Evolutionary conservation across 1,284 basidiomycete species (phyloP).

Genomic region (Trametes pubescens): DNA sequence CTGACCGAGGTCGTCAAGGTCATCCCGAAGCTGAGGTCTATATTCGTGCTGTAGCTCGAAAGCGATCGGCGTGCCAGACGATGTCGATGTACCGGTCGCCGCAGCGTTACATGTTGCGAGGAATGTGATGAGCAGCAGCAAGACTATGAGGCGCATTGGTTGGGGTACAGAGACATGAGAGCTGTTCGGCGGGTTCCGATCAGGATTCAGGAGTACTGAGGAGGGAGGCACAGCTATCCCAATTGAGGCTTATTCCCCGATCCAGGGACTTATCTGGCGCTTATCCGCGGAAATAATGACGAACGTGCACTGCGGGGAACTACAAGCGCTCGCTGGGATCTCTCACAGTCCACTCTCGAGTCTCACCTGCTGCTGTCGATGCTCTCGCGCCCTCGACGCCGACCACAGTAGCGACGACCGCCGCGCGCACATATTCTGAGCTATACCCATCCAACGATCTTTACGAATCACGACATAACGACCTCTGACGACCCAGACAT

Average conservation of each 20-base stretch:
- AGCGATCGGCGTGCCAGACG: slow-evolving; percentile 18
- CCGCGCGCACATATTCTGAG: background rate
- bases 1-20: slow-evolving; percentile 17
- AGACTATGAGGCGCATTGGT: slow-evolving; percentile 27
- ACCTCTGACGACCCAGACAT: slow-evolving; percentile 41
- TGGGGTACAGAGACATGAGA: slow-evolving; percentile 25
- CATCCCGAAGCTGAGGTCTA: slow-evolving; percentile 6
- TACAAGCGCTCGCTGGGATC: background rate
- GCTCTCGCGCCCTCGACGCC: slow-evolving; percentile 22
- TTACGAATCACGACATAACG: slow-evolving; percentile 25
- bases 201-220: slow-evolving; percentile 3
- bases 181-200: background rate
- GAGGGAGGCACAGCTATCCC: slow-evolving; percentile 4
- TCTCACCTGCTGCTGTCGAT: slow-evolving; percentile 11
- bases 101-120: slow-evolving; percentile 5
- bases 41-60: slow-evolving; percentile 28
- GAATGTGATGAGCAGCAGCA: slow-evolving; percentile 6
- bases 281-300: slow-evolving; percentile 9
- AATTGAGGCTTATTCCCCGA: slow-evolving; percentile 4
- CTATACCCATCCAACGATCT: background rate
- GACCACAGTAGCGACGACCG: slow-evolving; percentile 18
- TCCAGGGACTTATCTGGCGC: slow-evolving; percentile 8
- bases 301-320: slow-evolving; percentile 26
- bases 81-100: background rate
- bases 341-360: slow-evolving; percentile 16